Evolutionary conservation across 768 basidiomycete species (phyloP).

Genomic region (Dentipellis sp.): DNA sequence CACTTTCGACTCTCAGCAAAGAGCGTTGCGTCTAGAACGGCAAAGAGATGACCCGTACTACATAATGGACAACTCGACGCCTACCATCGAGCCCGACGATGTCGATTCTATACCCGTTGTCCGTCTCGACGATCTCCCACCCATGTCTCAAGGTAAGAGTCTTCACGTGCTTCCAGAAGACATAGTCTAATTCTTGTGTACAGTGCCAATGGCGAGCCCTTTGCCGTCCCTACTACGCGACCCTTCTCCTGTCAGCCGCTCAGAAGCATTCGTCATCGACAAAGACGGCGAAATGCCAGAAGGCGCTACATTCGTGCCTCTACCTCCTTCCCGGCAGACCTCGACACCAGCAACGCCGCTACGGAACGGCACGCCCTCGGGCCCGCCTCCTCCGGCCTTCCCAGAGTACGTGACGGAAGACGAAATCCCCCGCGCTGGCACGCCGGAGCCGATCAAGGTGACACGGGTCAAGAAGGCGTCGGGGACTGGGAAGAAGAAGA

Average conservation of each 20-base stretch:
- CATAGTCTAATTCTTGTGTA: not conserved
- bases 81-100: conserved; percentile 39
- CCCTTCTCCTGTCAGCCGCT: not conserved
- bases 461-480: conserved; percentile 52
- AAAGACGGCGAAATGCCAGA: conserved; percentile 15
- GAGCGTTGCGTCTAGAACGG: conserved; percentile 66
- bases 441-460: conserved; percentile 68
- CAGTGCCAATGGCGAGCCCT: not conserved
- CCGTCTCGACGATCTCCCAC: conserved; percentile 65
- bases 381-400: conserved; percentile 30
- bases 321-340: conserved; percentile 3
- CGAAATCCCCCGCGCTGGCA: conserved; percentile 40
- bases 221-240: conserved; percentile 11
- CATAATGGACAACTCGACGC: conserved; percentile 55
- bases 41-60: conserved; percentile 88
- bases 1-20: conserved; percentile 37
- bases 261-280: conserved; percentile 10
- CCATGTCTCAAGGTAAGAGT: conserved; percentile 22
- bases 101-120: conserved; percentile 93
- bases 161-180: not conserved
- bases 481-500: conserved; percentile 59
- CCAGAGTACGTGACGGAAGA: conserved; percentile 48
- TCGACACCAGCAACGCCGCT: conserved; percentile 14
- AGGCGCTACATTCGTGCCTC: conserved; percentile 2
- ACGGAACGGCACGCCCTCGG: not conserved